phyloP scores from a whole-genome alignment of 2,329 filamentous ascomycete genomes.

The Beauveria pseudobassiana region DNA sequence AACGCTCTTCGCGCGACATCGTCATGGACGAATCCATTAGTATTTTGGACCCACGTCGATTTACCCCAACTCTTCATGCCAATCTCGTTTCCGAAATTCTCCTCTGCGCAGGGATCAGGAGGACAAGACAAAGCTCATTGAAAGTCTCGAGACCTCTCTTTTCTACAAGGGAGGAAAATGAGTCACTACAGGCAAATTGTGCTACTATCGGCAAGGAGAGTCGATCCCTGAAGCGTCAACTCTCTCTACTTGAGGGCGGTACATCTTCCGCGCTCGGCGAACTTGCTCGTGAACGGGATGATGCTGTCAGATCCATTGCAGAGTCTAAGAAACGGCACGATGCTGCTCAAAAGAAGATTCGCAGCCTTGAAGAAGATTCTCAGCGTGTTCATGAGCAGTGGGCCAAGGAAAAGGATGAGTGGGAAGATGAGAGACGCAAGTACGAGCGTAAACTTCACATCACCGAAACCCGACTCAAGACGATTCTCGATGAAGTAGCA shows the following conservation, averaged over 20 bases:
- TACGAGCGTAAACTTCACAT: slow-evolving; percentile 82
- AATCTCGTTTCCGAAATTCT: slow-evolving; percentile 93
- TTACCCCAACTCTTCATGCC: slow-evolving; percentile 91
- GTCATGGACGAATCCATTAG: slow-evolving; percentile 60
- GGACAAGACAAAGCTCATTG: slow-evolving; percentile 79
- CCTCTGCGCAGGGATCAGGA: slow-evolving; percentile 80
- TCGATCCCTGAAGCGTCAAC: slow-evolving; percentile 73
- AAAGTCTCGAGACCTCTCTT: slow-evolving; percentile 76
- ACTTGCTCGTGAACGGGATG: slow-evolving; percentile 77
- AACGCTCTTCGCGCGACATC: slow-evolving; percentile 51
- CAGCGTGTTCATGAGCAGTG: slow-evolving; percentile 71
- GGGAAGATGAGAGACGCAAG: slow-evolving; percentile 76
- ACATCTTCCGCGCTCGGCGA: slow-evolving; percentile 80
- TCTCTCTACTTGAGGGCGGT: slow-evolving; percentile 80
- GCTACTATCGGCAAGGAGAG: slow-evolving; percentile 64
- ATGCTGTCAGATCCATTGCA: slow-evolving; percentile 61
- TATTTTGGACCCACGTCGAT: slow-evolving; percentile 79
- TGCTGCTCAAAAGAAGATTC: slow-evolving; percentile 65
- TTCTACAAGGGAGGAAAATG: slow-evolving; percentile 64
- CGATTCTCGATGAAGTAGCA: slow-evolving; percentile 79
- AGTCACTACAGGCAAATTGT: slow-evolving; percentile 56
- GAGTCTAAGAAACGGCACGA: slow-evolving; percentile 77
- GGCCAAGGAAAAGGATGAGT: slow-evolving; percentile 75
- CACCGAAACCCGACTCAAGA: slow-evolving; percentile 79
- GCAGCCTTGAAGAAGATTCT: slow-evolving; percentile 75